A percentile compares a stretch with the other conserved stretches of the same genome.
These are phyloP conservation scores for Leccinum variicolor DNA, from an alignment of 768 basidiomycete genomes.

Conservation along the genomic window DNA sequence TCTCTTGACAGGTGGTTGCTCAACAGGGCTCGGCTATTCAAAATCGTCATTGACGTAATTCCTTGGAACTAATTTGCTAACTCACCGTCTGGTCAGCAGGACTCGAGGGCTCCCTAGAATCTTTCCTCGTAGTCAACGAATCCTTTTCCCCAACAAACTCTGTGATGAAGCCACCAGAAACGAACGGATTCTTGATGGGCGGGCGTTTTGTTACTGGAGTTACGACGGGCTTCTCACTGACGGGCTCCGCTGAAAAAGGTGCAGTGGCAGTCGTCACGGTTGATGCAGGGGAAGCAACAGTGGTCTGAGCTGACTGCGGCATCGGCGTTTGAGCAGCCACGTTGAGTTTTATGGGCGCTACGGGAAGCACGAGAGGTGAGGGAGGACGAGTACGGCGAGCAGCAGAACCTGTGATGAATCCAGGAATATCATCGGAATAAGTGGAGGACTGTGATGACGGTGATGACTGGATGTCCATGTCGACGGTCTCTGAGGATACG, in stretches of 20 bases:
- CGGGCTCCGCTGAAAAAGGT: slow-evolving; percentile 7
- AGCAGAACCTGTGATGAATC: slow-evolving; percentile 31
- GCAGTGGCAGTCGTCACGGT: slow-evolving; percentile 8
- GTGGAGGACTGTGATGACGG: slow-evolving; percentile 25
- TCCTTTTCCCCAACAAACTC: slow-evolving; percentile 37
- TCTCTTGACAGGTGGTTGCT: slow-evolving; percentile 17
- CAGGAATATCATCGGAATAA: slow-evolving; percentile 30
- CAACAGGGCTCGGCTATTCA: slow-evolving; percentile 15
- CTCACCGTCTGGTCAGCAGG: slow-evolving; percentile 17
- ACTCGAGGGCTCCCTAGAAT: slow-evolving; percentile 15
- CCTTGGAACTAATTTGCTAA: background rate
- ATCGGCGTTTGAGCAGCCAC: slow-evolving; percentile 13
- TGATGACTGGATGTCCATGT: slow-evolving; percentile 34
- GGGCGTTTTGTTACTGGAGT: slow-evolving; percentile 14
- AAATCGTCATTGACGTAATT: slow-evolving; percentile 1
- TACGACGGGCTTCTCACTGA: slow-evolving; percentile 9
- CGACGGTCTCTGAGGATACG: slow-evolving; percentile 32
- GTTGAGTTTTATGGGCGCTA: slow-evolving; percentile 7
- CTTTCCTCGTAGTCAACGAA: slow-evolving; percentile 20
- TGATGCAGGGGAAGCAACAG: slow-evolving; percentile 17
- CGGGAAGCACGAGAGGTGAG: slow-evolving; percentile 24
- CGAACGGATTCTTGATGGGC: slow-evolving; percentile 40
- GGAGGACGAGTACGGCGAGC: slow-evolving; percentile 26
- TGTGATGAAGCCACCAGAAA: slow-evolving; percentile 48
- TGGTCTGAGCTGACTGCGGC: slow-evolving; percentile 12